Evolutionary conservation across 495 filamentous ascomycete species (phyloP).

Genomic region (Podospora tetraspora): DNA sequence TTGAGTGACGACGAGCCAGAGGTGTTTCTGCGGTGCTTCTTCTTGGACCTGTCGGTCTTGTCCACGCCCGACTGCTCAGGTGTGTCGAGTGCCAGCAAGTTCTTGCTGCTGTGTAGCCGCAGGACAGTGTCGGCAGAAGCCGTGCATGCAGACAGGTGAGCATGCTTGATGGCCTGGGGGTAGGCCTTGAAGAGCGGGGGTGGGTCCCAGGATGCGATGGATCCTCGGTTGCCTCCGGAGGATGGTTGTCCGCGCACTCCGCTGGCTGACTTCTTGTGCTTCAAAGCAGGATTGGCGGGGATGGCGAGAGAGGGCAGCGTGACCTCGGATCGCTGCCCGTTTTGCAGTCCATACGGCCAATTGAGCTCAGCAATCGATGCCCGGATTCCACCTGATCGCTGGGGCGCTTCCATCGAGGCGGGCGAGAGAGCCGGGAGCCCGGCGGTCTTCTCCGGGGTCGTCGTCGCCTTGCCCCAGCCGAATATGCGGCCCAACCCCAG

Average conservation of each 20-base stretch:
- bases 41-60: conserved; percentile 34
- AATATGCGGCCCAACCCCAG: conserved; percentile 48
- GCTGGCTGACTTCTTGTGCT: conserved; percentile 36
- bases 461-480: conserved; percentile 29
- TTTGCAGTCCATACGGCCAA: conserved; percentile 37
- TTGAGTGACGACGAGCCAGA: conserved; percentile 56
- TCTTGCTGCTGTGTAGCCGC: conserved; percentile 50
- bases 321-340: conserved; percentile 36
- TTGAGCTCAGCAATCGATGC: conserved; percentile 42
- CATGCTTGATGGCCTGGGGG: conserved; percentile 65
- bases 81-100: conserved; percentile 22
- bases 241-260: conserved; percentile 23
- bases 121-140: conserved; percentile 55
- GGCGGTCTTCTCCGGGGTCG: conserved; percentile 22
- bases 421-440: conserved; percentile 7
- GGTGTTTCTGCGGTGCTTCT: conserved; percentile 46
- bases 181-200: conserved; percentile 90
- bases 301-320: conserved; percentile 25
- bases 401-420: conserved; percentile 13
- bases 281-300: conserved; percentile 22
- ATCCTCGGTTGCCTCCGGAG: conserved; percentile 14
- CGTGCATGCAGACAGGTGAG: conserved; percentile 48
- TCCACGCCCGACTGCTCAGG: conserved; percentile 24
- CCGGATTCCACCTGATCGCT: conserved; percentile 33
- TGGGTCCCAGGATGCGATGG: conserved; percentile 57